Evolutionary conservation across 805 yeast species (phyloP).

Genomic region (Pichia ethanolica): DNA sequence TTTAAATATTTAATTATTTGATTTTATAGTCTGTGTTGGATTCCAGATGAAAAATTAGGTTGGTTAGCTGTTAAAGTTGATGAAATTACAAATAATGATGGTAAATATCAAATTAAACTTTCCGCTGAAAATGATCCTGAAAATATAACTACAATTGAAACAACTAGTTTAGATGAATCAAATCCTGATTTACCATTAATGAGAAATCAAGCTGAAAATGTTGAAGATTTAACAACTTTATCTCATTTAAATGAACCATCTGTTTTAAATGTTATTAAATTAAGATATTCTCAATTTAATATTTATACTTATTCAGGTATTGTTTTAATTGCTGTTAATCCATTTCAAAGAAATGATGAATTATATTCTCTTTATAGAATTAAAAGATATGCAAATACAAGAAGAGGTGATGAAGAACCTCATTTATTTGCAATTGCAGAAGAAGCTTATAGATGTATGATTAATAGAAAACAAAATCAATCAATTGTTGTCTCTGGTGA

Average conservation of each 20-base stretch:
- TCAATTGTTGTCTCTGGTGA: conserved; percentile 97
- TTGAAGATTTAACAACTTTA: conserved; percentile 87
- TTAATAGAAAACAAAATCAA: conserved; percentile 75
- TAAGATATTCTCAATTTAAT: conserved; percentile 81
- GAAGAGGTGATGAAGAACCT: conserved; percentile 93
- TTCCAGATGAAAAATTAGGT: conserved; percentile 64
- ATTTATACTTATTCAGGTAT: conserved; percentile 96
- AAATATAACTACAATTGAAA: conserved; percentile 39
- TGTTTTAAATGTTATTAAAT: conserved; percentile 85
- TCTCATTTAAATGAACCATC: conserved; percentile 96
- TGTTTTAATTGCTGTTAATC: conserved; percentile 92
- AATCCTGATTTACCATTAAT: conserved; percentile 64
- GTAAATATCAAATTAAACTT: conserved; percentile 43
- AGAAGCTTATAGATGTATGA: conserved; percentile 94
- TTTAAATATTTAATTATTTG: neutral
- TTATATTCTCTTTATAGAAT: conserved; percentile 87
- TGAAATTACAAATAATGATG: conserved; percentile 33
- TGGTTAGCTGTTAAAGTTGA: conserved; percentile 68
- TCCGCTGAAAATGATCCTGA: conserved; percentile 42
- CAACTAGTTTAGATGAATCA: conserved; percentile 42
- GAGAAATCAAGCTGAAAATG: conserved; percentile 88
- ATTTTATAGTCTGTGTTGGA: conserved; percentile 62
- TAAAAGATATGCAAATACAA: conserved; percentile 88
- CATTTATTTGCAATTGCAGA: conserved; percentile 97
- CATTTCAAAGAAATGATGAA: conserved; percentile 88